Evolutionary conservation across 148 eudicot genomes (phyloP), one percentile per base, ranked within the genome.

Genomic region (Rhododendron ovatum): DNA sequence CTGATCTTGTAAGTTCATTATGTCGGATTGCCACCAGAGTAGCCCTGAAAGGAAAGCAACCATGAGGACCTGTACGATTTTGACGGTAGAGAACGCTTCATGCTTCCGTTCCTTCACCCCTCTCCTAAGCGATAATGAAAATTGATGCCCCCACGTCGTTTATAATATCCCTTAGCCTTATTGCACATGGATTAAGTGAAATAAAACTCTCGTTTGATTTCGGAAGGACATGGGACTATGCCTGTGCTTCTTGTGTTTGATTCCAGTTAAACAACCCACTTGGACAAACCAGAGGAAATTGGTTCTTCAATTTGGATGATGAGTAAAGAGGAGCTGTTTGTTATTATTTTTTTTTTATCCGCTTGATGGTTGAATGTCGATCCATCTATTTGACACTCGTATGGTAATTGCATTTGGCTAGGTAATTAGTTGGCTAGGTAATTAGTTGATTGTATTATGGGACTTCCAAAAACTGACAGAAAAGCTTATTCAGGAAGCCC

Each of bases 71-170:
- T 96, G 93, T 3, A 53, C 81, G 14, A 93, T 92, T 84, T 91
- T 92, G 48, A 94, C 83, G 13, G 51, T 22, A 50, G 90, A 88
- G 67, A 96, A 96, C 5, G 93, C 84, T n/a, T 96, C 87, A 37
- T 94, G 98, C 73, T 78, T 92, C 80, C 96, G 82, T 84, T 93
- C 98, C 81, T 94, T 94, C 43, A 94, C 67, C 4, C 96, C 98
- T 91, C 98, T 89, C 41, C 87, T 86, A 5, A 92, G 86, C 80
- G 93, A 81, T 53, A 95, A 89, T 0, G 87, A 61, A 81, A 93
- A 93, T 39, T 95, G 94, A 71, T 95, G 93, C 88, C 90, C 91
- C 99, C 99, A 96, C 11, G 93, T 92, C 4, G 94, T 95, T 67
- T 67, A 13, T 28, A 1, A 28, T 69, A 28, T 69, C 75, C 24